phyloP scores from a whole-genome alignment of 192 early-diverging fungal genomes.

The Rhizoclosmatium sp. region DNA sequence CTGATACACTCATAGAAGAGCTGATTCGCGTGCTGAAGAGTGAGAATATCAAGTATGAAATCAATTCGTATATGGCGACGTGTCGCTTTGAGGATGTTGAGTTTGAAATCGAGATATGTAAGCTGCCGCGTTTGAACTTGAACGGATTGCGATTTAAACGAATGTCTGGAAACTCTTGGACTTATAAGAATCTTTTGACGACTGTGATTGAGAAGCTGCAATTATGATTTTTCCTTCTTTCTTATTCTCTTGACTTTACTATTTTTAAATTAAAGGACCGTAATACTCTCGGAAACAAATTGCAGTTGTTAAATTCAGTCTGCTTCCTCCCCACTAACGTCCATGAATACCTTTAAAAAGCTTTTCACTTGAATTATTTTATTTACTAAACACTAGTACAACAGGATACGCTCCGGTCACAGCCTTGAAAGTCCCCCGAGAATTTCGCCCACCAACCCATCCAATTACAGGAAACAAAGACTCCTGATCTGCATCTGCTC shows the following conservation, averaged over 20 bases:
- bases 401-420: too few species aligned
- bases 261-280: neutral
- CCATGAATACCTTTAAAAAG: neutral
- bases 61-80: conserved; percentile 3
- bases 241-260: neutral
- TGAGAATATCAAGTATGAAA: conserved; percentile 38
- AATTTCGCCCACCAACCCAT: too few species aligned
- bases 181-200: conserved; percentile 65
- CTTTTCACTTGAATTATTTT: too few species aligned
- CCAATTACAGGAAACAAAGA: too few species aligned
- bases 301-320: too few species aligned
- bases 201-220: conserved; percentile 62
- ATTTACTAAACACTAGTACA: too few species aligned
- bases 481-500: too few species aligned
- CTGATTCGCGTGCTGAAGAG: conserved; percentile 55
- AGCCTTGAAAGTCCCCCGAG: too few species aligned
- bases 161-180: conserved; percentile 63
- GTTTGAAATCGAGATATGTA: conserved; percentile 72
- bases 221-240: conserved; percentile 37
- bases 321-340: neutral
- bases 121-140: conserved; percentile 58
- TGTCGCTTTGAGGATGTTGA: conserved; percentile 56
- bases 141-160: conserved; percentile 66
- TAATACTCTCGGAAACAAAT: too few species aligned
- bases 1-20: conserved; percentile 58